These are phyloP conservation scores for Globisporangium middletonii DNA, from an alignment of 352 stramenopile genomes.

Conservation along the genomic window DNA sequence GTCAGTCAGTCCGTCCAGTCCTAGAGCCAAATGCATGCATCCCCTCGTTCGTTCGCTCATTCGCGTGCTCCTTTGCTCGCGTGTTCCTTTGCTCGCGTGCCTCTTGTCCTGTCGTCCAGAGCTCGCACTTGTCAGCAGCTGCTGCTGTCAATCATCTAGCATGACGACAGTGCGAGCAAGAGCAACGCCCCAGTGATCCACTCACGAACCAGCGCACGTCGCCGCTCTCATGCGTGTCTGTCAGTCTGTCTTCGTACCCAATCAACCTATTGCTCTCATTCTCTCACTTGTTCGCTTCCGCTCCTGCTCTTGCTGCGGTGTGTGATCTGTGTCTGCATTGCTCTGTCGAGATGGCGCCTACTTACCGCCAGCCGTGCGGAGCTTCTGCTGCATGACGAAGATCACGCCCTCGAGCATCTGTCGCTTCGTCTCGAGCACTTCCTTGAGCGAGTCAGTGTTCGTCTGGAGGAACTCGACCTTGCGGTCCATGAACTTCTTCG, in stretches of 20 bases:
- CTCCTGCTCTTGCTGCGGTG: background rate
- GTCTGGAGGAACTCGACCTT: slow-evolving; percentile 90
- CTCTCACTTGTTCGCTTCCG: background rate
- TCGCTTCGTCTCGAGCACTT: slow-evolving; percentile 75
- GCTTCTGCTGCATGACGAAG: slow-evolving; percentile 83
- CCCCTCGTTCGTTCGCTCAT: too few species aligned
- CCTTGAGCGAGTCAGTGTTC: slow-evolving; percentile 92
- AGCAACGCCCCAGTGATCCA: too few species aligned
- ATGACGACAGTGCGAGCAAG: too few species aligned
- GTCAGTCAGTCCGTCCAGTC: too few species aligned
- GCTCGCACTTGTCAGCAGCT: too few species aligned
- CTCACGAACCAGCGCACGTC: too few species aligned
- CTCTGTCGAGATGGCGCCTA: background rate
- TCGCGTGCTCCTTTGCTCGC: too few species aligned
- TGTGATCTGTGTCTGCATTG: too few species aligned
- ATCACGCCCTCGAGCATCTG: slow-evolving; percentile 79
- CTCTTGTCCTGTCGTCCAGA: too few species aligned
- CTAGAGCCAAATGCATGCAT: too few species aligned
- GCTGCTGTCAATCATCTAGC: too few species aligned
- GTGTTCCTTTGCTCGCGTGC: too few species aligned
- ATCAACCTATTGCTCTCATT: slow-evolving; percentile 6
- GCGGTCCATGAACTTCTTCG: slow-evolving; percentile 88
- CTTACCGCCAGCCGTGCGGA: slow-evolving; percentile 27
- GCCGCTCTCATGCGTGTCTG: background rate
- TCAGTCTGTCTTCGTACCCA: background rate